A percentile compares a stretch with the other conserved stretches of the same genome.
phyloP scores from a whole-genome alignment of 176 grass and related monocot genomes.

The Aegilops bicornis region DNA sequence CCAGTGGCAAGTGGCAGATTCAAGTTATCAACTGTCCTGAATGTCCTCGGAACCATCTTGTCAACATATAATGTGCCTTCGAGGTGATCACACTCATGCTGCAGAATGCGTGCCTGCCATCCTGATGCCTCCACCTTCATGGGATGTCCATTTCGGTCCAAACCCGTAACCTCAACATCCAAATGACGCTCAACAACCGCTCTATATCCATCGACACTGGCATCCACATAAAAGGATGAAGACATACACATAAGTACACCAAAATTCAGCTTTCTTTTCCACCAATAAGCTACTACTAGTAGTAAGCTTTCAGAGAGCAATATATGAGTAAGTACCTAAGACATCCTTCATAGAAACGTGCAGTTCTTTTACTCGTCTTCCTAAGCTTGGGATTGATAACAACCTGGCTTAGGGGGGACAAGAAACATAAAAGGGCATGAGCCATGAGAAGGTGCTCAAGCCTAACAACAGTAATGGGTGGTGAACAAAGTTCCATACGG shows the following conservation, averaged over 20 bases:
- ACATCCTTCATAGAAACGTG: conserved; percentile 91
- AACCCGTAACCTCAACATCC: conserved; percentile 86
- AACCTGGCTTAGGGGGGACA: conserved; percentile 41
- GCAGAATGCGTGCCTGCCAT: conserved; percentile 91
- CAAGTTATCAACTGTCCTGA: conserved; percentile 81
- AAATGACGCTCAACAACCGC: conserved; percentile 74
- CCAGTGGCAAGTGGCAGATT: conserved; percentile 67
- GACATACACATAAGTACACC: neutral
- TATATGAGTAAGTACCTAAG: conserved; percentile 58
- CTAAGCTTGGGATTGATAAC: conserved; percentile 87
- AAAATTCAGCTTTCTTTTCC: neutral
- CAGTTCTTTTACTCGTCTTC: conserved; percentile 65
- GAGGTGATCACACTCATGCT: conserved; percentile 96
- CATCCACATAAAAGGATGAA: conserved; percentile 9
- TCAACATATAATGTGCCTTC: conserved; percentile 90
- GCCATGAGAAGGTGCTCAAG: neutral
- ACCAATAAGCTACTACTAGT: neutral
- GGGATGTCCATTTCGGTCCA: conserved; percentile 58
- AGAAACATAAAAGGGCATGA: neutral
- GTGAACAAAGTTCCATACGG: neutral
- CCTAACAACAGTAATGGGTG: neutral
- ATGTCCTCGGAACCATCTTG: conserved; percentile 88
- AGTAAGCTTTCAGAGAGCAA: conserved; percentile 1
- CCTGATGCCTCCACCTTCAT: conserved; percentile 80
- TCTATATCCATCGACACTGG: conserved; percentile 89